Evolutionary conservation across 805 yeast species (phyloP).

Genomic region (Myxozyma monticola): DNA sequence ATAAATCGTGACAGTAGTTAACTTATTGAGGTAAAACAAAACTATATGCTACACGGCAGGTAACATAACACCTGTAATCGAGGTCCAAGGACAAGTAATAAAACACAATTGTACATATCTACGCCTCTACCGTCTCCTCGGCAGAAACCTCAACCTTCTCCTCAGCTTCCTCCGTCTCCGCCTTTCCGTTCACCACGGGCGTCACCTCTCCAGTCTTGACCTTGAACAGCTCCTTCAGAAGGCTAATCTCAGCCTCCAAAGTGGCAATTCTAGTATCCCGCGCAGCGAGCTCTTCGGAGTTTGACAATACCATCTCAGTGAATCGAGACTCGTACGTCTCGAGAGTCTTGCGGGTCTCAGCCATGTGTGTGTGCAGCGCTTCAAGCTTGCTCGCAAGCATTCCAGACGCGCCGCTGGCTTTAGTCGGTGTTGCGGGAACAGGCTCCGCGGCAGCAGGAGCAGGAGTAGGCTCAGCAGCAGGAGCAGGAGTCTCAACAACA

Average conservation of each 20-base stretch:
- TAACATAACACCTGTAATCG: too few species aligned
- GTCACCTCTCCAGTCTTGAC: constrained; percentile 1
- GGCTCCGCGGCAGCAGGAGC: constrained; percentile 12
- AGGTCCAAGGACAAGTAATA: too few species aligned
- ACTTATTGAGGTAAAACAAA: too few species aligned
- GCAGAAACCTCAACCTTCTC: not conserved
- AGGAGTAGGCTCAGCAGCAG: constrained; percentile 2
- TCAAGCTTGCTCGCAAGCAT: constrained; percentile 19
- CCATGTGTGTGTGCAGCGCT: constrained; percentile 15
- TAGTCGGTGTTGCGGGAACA: constrained; percentile 12
- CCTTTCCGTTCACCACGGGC: too few species aligned
- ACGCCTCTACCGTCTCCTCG: not conserved
- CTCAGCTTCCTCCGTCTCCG: too few species aligned
- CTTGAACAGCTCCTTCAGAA: constrained; percentile 10
- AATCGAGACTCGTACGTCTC: constrained; percentile 25
- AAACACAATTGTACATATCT: too few species aligned
- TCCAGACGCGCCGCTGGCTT: constrained; percentile 11
- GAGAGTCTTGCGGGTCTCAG: constrained; percentile 11
- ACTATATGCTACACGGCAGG: too few species aligned
- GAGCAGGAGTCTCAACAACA: constrained; percentile 6
- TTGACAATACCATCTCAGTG: constrained; percentile 12
- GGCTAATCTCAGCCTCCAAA: constrained; percentile 31
- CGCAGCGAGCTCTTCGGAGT: constrained; percentile 28
- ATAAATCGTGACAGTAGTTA: too few species aligned
- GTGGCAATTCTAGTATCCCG: constrained; percentile 29